These are phyloP conservation scores for Mycena chlorophos DNA, from an alignment of 768 basidiomycete genomes.

Conservation along the genomic window DNA sequence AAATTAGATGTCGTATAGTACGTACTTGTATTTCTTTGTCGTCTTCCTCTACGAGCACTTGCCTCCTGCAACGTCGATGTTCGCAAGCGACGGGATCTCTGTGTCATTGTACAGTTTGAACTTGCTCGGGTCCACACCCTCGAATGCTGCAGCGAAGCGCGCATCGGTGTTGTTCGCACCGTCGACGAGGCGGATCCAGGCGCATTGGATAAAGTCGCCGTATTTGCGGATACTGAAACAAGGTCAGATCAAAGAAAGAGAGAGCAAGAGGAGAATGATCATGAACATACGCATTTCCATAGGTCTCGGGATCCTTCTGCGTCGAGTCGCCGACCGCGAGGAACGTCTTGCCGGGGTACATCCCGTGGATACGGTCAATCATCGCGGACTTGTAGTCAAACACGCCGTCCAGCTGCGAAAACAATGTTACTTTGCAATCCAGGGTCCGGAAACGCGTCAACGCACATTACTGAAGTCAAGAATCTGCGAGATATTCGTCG, in stretches of 20 bases:
- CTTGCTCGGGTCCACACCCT: slow-evolving; percentile 34
- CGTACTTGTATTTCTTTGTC: too few relatives aligned
- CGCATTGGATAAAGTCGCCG: slow-evolving; percentile 38
- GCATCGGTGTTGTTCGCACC: slow-evolving; percentile 42
- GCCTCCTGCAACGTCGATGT: slow-evolving; percentile 41
- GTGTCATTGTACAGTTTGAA: slow-evolving; percentile 37
- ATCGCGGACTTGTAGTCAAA: slow-evolving; percentile 37
- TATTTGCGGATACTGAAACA: slow-evolving; percentile 36
- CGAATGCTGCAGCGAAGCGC: slow-evolving; percentile 39
- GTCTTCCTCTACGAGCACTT: slow-evolving; percentile 27
- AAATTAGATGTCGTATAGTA: too few relatives aligned
- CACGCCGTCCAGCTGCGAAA: slow-evolving; percentile 24
- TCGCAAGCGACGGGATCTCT: slow-evolving; percentile 36
- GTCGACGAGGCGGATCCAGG: slow-evolving; percentile 47
- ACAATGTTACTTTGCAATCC: background rate
- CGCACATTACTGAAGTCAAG: slow-evolving; percentile 26
- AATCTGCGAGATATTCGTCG: slow-evolving; percentile 32
- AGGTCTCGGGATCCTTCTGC: slow-evolving; percentile 47
- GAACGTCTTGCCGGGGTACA: slow-evolving; percentile 46
- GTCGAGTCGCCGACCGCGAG: slow-evolving; percentile 46
- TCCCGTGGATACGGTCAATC: slow-evolving; percentile 40
- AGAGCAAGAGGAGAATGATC: background rate
- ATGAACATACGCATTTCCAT: slow-evolving; percentile 40
- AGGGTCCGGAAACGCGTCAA: background rate
- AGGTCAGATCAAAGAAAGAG: background rate